Conservation (phyloP, 768 basidiomycete species). For the Saitozyma sp. region DNA sequence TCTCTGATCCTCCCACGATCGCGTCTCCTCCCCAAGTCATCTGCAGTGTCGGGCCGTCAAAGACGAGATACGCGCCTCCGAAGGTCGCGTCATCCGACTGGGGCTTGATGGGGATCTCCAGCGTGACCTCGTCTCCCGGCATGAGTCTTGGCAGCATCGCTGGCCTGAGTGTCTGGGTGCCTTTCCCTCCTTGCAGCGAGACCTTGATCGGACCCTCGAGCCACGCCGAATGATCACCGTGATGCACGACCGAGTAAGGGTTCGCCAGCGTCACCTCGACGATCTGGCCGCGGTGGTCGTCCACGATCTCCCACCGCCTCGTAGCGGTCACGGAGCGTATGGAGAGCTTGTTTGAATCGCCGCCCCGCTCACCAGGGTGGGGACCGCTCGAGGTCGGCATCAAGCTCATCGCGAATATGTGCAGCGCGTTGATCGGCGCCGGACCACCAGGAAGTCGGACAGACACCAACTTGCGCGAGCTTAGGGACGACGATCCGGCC, state of each 20-base stretch:
- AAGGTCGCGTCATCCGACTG: neutral
- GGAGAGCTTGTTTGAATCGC: neutral
- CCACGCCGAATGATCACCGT: conserved; percentile 4
- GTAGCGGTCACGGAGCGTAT: conserved; percentile 2
- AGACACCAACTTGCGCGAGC: neutral
- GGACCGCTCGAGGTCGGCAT: neutral
- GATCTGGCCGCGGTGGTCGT: conserved; percentile 2
- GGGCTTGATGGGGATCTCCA: conserved; percentile 4
- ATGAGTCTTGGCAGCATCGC: conserved; percentile 1
- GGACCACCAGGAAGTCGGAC: neutral
- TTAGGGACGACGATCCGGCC: neutral
- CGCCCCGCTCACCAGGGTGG: neutral
- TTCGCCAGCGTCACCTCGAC: conserved; percentile 4
- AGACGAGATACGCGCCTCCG: neutral
- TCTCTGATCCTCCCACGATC: neutral
- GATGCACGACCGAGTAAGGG: conserved; percentile 1
- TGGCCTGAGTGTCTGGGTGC: neutral
- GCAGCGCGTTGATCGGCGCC: neutral
- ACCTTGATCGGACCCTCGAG: neutral
- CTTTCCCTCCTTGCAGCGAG: neutral
- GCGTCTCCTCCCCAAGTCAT: too few relatives aligned
- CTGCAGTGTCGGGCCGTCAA: neutral
- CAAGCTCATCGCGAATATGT: conserved; percentile 1
- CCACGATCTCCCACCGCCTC: conserved; percentile 4
- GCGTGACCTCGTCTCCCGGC: conserved; percentile 7